A percentile compares a stretch with the other conserved stretches of the same genome.
These are phyloP conservation scores for Daldinia childiae DNA, from an alignment of 495 filamentous ascomycete species.

Conservation along the genomic window DNA sequence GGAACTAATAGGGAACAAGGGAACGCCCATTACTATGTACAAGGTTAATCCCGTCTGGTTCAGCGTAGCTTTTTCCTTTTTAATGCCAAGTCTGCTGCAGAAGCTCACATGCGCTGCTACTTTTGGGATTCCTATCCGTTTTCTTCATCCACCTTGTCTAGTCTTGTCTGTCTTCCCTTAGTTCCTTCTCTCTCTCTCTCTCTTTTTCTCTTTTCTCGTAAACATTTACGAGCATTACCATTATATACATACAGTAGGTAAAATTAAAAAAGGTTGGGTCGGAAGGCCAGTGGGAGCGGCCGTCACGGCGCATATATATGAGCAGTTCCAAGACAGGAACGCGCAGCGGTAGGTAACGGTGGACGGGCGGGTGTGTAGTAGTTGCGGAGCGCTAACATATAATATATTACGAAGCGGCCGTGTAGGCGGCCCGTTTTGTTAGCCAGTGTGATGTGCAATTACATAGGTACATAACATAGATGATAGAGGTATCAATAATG, in stretches of 20 bases:
- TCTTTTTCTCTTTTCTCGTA: constrained; percentile 12
- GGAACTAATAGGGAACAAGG: not conserved
- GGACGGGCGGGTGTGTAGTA: constrained; percentile 13
- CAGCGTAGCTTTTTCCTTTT: constrained; percentile 3
- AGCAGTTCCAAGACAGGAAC: constrained; percentile 37
- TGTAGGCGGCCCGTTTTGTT: constrained; percentile 9
- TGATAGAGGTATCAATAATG: no score
- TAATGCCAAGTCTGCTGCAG: constrained; percentile 30
- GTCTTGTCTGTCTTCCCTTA: not conserved
- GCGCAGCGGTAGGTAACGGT: constrained; percentile 31
- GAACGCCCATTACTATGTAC: not conserved
- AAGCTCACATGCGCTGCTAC: constrained; percentile 36
- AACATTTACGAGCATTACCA: constrained; percentile 27
- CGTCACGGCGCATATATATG: constrained; percentile 43
- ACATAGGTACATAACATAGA: no score
- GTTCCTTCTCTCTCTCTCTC: constrained; percentile 32
- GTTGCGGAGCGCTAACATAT: constrained; percentile 19
- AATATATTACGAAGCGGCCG: constrained; percentile 29
- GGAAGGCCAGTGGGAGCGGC: constrained; percentile 20
- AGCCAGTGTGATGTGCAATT: not conserved
- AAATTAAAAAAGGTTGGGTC: constrained; percentile 4
- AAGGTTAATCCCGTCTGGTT: not conserved
- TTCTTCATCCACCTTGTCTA: not conserved
- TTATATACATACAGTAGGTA: not conserved
- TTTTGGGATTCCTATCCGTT: not conserved